These are phyloP conservation scores for Alisma plantagoaquatica DNA, from an alignment of 106 monocot genomes.

Conservation along the genomic window DNA sequence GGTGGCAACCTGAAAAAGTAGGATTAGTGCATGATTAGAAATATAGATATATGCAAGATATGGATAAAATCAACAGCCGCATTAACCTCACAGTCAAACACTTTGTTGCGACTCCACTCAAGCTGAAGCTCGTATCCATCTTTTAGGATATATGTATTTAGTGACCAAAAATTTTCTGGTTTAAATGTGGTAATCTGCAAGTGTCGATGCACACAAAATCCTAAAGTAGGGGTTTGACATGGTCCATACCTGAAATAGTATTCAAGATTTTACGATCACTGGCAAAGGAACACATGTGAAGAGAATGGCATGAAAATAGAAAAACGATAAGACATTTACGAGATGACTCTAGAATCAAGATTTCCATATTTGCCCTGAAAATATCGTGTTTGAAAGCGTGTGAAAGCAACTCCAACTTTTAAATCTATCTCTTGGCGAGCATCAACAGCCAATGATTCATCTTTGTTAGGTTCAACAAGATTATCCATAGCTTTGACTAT, in stretches of 20 bases:
- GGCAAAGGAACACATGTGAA: too few relatives aligned
- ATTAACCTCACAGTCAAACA: conserved; percentile 85
- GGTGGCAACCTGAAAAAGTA: conserved; percentile 61
- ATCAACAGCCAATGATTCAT: conserved; percentile 90
- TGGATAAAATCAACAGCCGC: too few relatives aligned
- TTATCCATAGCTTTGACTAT: conserved; percentile 77
- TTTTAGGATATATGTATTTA: conserved; percentile 53
- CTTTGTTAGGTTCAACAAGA: conserved; percentile 77
- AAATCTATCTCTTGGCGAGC: conserved; percentile 98
- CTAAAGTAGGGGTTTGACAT: conserved; percentile 94
- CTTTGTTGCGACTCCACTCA: conserved; percentile 78
- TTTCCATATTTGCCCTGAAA: conserved; percentile 99
- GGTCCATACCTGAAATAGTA: conserved; percentile 89
- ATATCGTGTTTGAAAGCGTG: conserved; percentile 93
- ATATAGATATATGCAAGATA: not conserved
- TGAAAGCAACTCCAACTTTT: conserved; percentile 98
- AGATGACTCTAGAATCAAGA: conserved; percentile 95
- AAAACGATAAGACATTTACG: conserved; percentile 74
- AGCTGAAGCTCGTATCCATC: conserved; percentile 79
- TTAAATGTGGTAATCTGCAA: conserved; percentile 95
- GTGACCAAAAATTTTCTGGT: conserved; percentile 89
- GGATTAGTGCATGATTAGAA: not conserved
- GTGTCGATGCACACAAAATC: conserved; percentile 90
- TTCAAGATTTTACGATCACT: too few relatives aligned
- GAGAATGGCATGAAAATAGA: too few relatives aligned